Conservation (phyloP, 2,329 filamentous ascomycete species). For the Monilinia laxa region DNA sequence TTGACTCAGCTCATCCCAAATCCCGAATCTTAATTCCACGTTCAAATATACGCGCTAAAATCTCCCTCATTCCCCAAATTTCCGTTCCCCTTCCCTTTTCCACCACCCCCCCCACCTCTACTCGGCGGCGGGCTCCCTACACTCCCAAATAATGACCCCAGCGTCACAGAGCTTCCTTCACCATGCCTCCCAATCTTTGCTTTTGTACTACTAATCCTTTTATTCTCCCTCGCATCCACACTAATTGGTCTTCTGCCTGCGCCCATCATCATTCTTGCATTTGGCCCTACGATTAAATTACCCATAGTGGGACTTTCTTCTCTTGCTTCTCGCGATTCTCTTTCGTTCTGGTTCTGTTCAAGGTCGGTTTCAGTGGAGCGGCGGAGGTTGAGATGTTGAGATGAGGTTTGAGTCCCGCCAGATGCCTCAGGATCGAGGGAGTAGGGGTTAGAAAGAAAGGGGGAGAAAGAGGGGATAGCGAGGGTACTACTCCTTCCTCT, state of each 20-base stretch:
- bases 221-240: conserved; percentile 29
- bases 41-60: conserved; percentile 15
- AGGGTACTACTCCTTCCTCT: conserved; percentile 3
- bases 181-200: conserved; percentile 25
- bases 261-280: conserved; percentile 29
- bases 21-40: background rate
- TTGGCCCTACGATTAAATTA: conserved; percentile 21
- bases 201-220: conserved; percentile 26
- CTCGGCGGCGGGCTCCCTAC: background rate
- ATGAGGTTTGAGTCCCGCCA: background rate
- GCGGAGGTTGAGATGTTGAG: conserved; percentile 3
- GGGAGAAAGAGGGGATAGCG: conserved; percentile 11
- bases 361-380: conserved; percentile 27
- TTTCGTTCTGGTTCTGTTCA: conserved; percentile 22
- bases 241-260: conserved; percentile 32
- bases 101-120: background rate
- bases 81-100: background rate
- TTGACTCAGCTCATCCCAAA: background rate
- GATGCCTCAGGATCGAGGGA: background rate
- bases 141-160: background rate
- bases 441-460: background rate
- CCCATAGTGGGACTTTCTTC: conserved; percentile 21
- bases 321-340: background rate
- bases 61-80: background rate
- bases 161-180: conserved; percentile 8